Evolutionary conservation across 2,329 filamentous ascomycete species (phyloP).

Genomic region (Colletotrichum truncatum): DNA sequence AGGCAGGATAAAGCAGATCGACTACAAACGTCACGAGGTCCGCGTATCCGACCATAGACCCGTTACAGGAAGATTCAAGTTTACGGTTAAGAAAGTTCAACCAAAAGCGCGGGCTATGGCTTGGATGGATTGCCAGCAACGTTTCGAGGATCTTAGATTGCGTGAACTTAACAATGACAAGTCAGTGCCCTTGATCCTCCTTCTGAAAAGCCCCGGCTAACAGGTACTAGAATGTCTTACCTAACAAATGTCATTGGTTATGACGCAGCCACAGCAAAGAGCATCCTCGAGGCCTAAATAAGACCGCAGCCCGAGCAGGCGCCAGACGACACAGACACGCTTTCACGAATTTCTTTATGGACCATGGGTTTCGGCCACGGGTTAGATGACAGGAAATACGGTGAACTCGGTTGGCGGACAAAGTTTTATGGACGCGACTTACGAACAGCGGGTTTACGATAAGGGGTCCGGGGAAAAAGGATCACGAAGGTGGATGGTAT

Average conservation of each 20-base stretch:
- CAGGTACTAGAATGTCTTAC: conserved; percentile 25
- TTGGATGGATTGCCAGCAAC: conserved; percentile 78
- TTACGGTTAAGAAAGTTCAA: conserved; percentile 85
- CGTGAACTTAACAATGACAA: conserved; percentile 77
- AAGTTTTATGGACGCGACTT: background rate
- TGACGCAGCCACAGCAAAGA: conserved; percentile 28
- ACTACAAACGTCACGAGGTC: conserved; percentile 91
- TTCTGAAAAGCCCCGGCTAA: background rate
- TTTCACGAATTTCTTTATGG: background rate
- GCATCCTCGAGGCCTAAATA: conserved; percentile 22
- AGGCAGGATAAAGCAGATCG: conserved; percentile 84
- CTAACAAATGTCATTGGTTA: conserved; percentile 31
- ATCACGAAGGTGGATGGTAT: conserved; percentile 22
- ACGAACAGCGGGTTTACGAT: conserved; percentile 11
- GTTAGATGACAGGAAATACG: background rate
- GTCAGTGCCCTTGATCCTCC: conserved; percentile 63
- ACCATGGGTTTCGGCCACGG: background rate
- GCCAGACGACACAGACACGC: background rate
- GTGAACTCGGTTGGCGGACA: background rate
- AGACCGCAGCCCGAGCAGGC: conserved; percentile 21
- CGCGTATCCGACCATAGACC: conserved; percentile 92
- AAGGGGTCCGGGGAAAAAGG: conserved; percentile 13
- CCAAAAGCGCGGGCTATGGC: conserved; percentile 69
- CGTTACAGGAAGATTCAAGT: conserved; percentile 84
- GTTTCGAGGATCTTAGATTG: conserved; percentile 77